Evolutionary conservation across 192 early-diverging fungal species (phyloP).

Genomic region (Backusella circina): DNA sequence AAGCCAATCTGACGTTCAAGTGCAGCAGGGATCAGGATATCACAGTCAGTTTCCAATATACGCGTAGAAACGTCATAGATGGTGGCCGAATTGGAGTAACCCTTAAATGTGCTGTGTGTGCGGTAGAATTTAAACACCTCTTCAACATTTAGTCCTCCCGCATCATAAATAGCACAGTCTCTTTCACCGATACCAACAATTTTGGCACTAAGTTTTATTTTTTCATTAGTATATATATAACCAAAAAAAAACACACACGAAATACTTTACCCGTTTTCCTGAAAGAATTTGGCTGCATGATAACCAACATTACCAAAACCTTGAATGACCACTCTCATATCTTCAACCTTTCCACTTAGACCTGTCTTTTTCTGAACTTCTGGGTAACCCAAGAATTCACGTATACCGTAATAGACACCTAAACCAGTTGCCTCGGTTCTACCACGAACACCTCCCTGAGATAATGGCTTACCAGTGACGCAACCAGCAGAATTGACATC

Average conservation of each 20-base stretch:
- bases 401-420: slow-evolving; percentile 76
- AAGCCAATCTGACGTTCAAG: slow-evolving; percentile 77
- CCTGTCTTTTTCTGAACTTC: slow-evolving; percentile 71
- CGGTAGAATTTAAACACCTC: slow-evolving; percentile 57
- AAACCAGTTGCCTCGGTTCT: slow-evolving; percentile 80
- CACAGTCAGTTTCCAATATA: slow-evolving; percentile 71
- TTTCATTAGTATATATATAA: not conserved
- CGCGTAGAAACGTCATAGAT: slow-evolving; percentile 50
- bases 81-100: slow-evolving; percentile 52
- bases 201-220: slow-evolving; percentile 60
- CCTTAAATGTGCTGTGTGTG: slow-evolving; percentile 63
- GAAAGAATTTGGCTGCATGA: slow-evolving; percentile 80
- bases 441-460: slow-evolving; percentile 77
- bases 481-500: slow-evolving; percentile 77
- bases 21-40: slow-evolving; percentile 77
- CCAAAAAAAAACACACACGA: not conserved
- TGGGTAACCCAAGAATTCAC: slow-evolving; percentile 74
- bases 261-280: slow-evolving; percentile 51
- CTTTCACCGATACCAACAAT: slow-evolving; percentile 72
- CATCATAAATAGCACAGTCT: slow-evolving; percentile 61
- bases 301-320: slow-evolving; percentile 86
- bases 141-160: slow-evolving; percentile 61
- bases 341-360: slow-evolving; percentile 56
- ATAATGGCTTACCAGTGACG: slow-evolving; percentile 80
- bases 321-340: slow-evolving; percentile 66